Conservation (phyloP, 208 protist species). For the Tritrichomonas musculus region DNA sequence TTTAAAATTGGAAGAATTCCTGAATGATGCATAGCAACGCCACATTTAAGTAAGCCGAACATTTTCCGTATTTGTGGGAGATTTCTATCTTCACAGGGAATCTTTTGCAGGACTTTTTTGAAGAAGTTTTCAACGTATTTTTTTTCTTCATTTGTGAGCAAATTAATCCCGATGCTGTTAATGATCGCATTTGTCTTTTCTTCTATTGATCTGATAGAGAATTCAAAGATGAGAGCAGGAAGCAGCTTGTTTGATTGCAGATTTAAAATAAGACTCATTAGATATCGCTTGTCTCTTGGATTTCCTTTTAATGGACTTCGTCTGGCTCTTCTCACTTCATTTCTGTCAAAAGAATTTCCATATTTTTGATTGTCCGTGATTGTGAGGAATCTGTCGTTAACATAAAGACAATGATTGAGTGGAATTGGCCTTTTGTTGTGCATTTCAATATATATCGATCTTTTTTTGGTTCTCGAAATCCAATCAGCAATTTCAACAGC, state of each 20-base stretch:
- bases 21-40: slow-evolving; percentile 96
- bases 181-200: neutral
- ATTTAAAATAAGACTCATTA: neutral
- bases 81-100: neutral
- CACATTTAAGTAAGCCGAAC: slow-evolving; percentile 83
- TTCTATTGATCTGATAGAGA: neutral
- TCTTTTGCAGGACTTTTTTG: neutral
- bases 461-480: neutral
- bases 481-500: neutral
- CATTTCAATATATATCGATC: neutral
- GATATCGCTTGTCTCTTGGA: too few relatives aligned
- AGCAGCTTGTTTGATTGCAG: neutral
- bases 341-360: neutral
- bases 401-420: neutral
- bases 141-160: neutral
- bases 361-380: neutral
- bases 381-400: neutral
- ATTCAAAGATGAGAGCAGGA: neutral
- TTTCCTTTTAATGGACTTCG: neutral
- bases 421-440: neutral
- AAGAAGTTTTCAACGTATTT: neutral
- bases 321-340: too few relatives aligned
- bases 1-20: slow-evolving; percentile 40
- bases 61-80: neutral
- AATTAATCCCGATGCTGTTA: neutral